Percentiles rank a stretch among this genome's conserved stretches.
Conservation (phyloP, 2,329 filamentous ascomycete species). For the Ceratocystiopsis minuta region DNA sequence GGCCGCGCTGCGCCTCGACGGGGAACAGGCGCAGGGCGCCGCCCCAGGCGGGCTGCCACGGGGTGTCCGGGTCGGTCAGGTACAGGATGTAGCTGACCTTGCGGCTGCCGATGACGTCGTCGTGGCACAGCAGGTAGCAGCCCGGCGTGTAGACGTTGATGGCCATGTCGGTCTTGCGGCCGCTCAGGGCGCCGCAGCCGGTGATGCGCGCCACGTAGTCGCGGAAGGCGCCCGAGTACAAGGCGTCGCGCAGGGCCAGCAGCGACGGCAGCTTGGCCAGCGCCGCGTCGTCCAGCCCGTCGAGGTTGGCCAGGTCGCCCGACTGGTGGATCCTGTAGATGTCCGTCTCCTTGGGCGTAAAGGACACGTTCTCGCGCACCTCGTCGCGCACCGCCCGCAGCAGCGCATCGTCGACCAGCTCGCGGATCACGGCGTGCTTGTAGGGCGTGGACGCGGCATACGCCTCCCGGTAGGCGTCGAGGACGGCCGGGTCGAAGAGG, state of each 20-base stretch:
- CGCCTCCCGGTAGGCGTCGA: constrained; percentile 39
- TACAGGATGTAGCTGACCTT: constrained; percentile 96
- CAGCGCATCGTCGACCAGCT: constrained; percentile 61
- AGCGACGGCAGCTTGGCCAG: constrained; percentile 75
- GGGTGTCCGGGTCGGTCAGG: constrained; percentile 74
- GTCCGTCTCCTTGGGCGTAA: constrained; percentile 96
- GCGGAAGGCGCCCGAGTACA: constrained; percentile 83
- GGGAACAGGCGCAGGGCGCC: constrained; percentile 82
- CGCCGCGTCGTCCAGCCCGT: constrained; percentile 75
- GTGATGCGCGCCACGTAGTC: constrained; percentile 78
- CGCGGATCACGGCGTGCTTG: constrained; percentile 78
- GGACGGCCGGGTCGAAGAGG: constrained; percentile 42
- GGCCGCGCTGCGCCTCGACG: constrained; percentile 41
- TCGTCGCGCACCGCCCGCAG: constrained; percentile 76
- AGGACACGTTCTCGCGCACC: constrained; percentile 77
- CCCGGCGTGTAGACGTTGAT: constrained; percentile 97
- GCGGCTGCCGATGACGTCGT: constrained; percentile 95
- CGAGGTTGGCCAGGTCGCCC: constrained; percentile 88
- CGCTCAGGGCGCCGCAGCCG: constrained; percentile 70
- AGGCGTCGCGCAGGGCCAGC: constrained; percentile 77
- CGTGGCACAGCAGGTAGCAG: constrained; percentile 88
- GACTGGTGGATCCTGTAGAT: constrained; percentile 99
- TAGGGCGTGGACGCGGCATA: constrained; percentile 56
- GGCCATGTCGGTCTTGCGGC: constrained; percentile 94
- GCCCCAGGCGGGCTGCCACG: constrained; percentile 85